A percentile compares a stretch with the other conserved stretches of the same genome.
phyloP scores from a whole-genome alignment of 2,329 filamentous ascomycete genomes.

The Pestalotiopsis sp. region DNA sequence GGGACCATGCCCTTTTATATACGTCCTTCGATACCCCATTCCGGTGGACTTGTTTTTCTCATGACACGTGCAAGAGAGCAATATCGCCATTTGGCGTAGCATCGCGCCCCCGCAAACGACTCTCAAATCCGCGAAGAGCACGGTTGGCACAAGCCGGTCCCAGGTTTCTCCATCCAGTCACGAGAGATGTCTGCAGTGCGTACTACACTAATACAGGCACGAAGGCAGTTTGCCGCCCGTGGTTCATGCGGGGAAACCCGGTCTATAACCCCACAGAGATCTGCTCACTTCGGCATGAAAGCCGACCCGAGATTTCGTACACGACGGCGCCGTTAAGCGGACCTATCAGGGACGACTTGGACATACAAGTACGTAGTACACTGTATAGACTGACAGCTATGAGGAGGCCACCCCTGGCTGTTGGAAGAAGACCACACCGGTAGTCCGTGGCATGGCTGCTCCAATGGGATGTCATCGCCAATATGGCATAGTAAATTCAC shows the following conservation, averaged over 20 bases:
- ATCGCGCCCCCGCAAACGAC: neutral
- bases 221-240: neutral
- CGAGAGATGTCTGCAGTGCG: neutral
- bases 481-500: too few relatives aligned
- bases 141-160: neutral
- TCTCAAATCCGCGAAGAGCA: neutral
- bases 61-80: neutral
- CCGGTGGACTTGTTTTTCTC: neutral
- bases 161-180: constrained; percentile 10
- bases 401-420: too few relatives aligned
- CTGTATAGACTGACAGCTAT: too few relatives aligned
- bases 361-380: neutral
- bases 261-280: neutral
- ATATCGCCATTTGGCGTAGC: neutral
- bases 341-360: neutral
- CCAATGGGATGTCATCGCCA: too few relatives aligned
- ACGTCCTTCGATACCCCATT: neutral
- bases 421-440: too few relatives aligned
- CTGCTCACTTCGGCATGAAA: neutral
- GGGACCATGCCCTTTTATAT: neutral
- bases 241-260: neutral
- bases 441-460: too few relatives aligned
- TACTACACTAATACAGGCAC: neutral
- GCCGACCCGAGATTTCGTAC: neutral
- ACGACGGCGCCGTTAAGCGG: neutral